Percentiles rank a stretch among this genome's conserved stretches.
phyloP scores from a whole-genome alignment of 441 rosid genomes.

The Mallotus japonicus region DNA sequence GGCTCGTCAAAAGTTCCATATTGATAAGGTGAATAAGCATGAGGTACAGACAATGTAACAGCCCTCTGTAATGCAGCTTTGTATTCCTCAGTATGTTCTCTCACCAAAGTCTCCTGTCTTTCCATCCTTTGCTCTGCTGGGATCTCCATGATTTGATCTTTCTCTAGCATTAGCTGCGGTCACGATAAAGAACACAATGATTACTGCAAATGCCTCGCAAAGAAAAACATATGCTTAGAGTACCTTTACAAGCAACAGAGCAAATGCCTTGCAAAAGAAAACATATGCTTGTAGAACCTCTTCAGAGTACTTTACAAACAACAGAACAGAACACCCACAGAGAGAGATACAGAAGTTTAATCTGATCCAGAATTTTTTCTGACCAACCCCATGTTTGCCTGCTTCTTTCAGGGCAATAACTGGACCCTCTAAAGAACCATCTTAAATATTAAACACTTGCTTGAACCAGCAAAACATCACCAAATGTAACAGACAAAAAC shows the following conservation, averaged over 20 bases:
- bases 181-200: background rate
- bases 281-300: background rate
- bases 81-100: slow-evolving; percentile 73
- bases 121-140: slow-evolving; percentile 87
- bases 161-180: slow-evolving; percentile 69
- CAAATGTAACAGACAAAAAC: slow-evolving; percentile 16
- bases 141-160: slow-evolving; percentile 60
- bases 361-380: background rate
- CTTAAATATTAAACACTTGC: background rate
- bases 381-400: background rate
- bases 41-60: slow-evolving; percentile 71
- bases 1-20: slow-evolving; percentile 76
- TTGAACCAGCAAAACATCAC: background rate
- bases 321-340: background rate
- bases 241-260: background rate
- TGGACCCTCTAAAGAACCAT: background rate
- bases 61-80: slow-evolving; percentile 83
- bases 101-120: slow-evolving; percentile 66
- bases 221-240: background rate
- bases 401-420: background rate
- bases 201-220: background rate
- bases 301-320: background rate
- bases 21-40: slow-evolving; percentile 55
- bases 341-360: too few relatives aligned
- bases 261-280: background rate